These are phyloP conservation scores for Geranium rotundifolium DNA, from an alignment of 345 rosid genomes.

Conservation along the genomic window DNA sequence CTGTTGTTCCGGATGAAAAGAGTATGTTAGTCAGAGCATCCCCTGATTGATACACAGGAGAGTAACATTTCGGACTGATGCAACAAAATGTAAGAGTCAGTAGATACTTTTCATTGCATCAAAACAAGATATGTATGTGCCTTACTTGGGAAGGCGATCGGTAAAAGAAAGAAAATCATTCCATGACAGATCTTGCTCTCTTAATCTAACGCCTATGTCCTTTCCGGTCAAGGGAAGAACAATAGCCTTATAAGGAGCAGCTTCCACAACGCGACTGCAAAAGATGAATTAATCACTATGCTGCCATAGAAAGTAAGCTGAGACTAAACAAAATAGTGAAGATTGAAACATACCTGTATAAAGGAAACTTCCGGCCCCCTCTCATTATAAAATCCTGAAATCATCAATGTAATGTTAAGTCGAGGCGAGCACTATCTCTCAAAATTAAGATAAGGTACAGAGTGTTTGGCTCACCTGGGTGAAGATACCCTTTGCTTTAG, in stretches of 20 bases:
- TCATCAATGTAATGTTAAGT: too few relatives aligned
- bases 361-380: constrained; percentile 67
- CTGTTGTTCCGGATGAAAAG: constrained; percentile 94
- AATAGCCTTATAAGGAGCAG: constrained; percentile 53
- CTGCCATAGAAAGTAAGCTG: background rate
- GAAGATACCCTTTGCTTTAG: constrained; percentile 77
- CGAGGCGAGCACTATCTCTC: too few relatives aligned
- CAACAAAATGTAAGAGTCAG: too few relatives aligned
- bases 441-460: too few relatives aligned
- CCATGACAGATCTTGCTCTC: constrained; percentile 68
- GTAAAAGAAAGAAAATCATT: constrained; percentile 40
- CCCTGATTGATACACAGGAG: constrained; percentile 42
- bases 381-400: constrained; percentile 69
- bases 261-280: constrained; percentile 75
- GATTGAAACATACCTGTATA: constrained; percentile 50
- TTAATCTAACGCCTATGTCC: constrained; percentile 32
- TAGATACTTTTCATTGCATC: too few relatives aligned
- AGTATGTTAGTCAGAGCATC: constrained; percentile 66
- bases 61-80: constrained; percentile 28
- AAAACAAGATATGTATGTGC: too few relatives aligned
- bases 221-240: constrained; percentile 58
- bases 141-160: constrained; percentile 36
- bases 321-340: too few relatives aligned
- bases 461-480: constrained; percentile 98
- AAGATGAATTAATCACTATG: background rate